Evolutionary conservation across 2,329 filamentous ascomycete genomes (phyloP).

Genomic region (Rhynchosporium agropyri): DNA sequence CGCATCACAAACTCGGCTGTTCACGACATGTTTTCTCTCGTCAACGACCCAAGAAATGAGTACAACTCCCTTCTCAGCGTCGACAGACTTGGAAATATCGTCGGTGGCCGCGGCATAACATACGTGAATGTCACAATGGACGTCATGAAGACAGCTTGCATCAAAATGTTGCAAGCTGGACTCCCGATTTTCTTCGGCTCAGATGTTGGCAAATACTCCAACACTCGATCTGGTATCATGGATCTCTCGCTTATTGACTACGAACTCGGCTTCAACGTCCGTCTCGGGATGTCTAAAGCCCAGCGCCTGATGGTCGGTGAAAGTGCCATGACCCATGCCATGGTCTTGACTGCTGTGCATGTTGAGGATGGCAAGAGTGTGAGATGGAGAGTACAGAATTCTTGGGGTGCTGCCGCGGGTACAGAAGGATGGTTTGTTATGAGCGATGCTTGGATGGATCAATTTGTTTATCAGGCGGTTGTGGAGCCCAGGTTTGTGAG

Average conservation of each 20-base stretch:
- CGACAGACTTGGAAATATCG: constrained; percentile 77
- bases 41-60: constrained; percentile 81
- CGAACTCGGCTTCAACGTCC: constrained; percentile 79
- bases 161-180: constrained; percentile 77
- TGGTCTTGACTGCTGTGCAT: constrained; percentile 88
- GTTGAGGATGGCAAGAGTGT: constrained; percentile 66
- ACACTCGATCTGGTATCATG: constrained; percentile 72
- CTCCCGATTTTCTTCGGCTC: constrained; percentile 86
- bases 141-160: constrained; percentile 71
- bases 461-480: constrained; percentile 85
- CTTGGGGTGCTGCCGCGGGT: constrained; percentile 72
- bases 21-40: constrained; percentile 73
- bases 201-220: constrained; percentile 83
- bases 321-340: constrained; percentile 86
- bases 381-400: constrained; percentile 86
- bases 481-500: constrained; percentile 71
- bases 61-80: constrained; percentile 75
- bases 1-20: constrained; percentile 64
- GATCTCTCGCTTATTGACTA: constrained; percentile 78
- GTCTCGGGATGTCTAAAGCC: constrained; percentile 74
- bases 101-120: constrained; percentile 72
- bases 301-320: constrained; percentile 74
- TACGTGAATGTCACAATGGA: constrained; percentile 83
- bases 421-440: constrained; percentile 88
- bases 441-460: constrained; percentile 77